phyloP scores from a whole-genome alignment of 2,329 filamentous ascomycete species.

The Rutstroemia sp. region DNA sequence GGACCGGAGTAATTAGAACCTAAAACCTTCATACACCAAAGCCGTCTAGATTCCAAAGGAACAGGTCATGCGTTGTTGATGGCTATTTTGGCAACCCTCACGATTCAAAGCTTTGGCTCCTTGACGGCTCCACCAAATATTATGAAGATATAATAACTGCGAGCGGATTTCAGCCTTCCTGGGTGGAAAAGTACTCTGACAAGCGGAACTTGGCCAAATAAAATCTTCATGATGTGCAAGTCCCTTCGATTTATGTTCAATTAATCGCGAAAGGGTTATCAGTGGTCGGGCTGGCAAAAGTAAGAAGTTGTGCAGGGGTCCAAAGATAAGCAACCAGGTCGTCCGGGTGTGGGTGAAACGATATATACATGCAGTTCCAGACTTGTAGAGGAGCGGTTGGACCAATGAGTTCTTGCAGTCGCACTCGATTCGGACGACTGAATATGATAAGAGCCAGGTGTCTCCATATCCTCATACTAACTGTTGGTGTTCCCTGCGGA shows the following conservation, averaged over 20 bases:
- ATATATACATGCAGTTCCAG: background rate
- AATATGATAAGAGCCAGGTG: background rate
- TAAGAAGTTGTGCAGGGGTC: background rate
- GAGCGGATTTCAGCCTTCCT: background rate
- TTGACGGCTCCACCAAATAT: background rate
- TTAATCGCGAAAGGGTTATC: background rate
- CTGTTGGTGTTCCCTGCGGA: background rate
- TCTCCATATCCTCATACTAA: background rate
- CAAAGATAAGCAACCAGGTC: slow-evolving; percentile 5
- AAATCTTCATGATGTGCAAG: background rate
- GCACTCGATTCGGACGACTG: background rate
- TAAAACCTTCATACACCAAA: background rate
- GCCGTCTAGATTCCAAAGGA: background rate
- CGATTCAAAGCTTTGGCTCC: background rate
- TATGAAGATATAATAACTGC: background rate
- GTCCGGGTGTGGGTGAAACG: slow-evolving; percentile 5
- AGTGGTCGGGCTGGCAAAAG: slow-evolving; percentile 1
- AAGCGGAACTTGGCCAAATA: background rate
- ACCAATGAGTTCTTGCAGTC: too few relatives aligned
- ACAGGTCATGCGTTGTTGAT: background rate
- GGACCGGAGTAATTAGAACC: too few relatives aligned
- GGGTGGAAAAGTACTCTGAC: background rate
- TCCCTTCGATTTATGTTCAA: background rate
- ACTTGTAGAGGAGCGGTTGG: background rate
- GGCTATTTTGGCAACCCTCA: too few relatives aligned